A percentile compares a stretch with the other conserved stretches of the same genome.
These are phyloP conservation scores for Neonectria coccinea DNA, from an alignment of 2,329 filamentous ascomycete genomes.

Conservation along the genomic window DNA sequence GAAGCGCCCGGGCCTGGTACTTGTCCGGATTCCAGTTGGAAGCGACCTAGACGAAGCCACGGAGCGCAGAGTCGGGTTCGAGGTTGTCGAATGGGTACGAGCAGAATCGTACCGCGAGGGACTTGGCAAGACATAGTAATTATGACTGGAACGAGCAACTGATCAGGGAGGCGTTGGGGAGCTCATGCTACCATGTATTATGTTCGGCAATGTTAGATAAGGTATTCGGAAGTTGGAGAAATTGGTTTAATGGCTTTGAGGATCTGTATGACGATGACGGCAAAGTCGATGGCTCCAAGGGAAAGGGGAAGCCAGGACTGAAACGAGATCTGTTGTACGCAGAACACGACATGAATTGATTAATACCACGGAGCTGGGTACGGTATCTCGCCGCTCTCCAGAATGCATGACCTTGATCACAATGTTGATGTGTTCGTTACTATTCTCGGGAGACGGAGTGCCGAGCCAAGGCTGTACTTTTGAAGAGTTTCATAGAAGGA, in stretches of 20 bases:
- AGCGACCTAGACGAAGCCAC: slow-evolving; percentile 73
- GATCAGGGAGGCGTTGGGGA: slow-evolving; percentile 10
- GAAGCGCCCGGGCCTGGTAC: slow-evolving; percentile 63
- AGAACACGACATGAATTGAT: not conserved
- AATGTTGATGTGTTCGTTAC: not conserved
- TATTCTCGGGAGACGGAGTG: not conserved
- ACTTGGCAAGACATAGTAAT: slow-evolving; percentile 28
- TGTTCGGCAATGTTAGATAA: not conserved
- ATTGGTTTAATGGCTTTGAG: slow-evolving; percentile 2
- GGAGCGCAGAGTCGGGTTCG: slow-evolving; percentile 82
- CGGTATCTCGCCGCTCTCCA: not conserved
- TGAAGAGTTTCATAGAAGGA: not conserved
- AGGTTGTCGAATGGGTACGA: slow-evolving; percentile 85
- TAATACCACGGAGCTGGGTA: not conserved
- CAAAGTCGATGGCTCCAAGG: not conserved
- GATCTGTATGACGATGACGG: not conserved
- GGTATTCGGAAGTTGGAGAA: not conserved
- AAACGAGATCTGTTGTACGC: not conserved
- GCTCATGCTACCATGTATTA: not conserved
- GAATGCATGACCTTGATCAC: not conserved
- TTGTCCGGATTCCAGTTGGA: slow-evolving; percentile 61
- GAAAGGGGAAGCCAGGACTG: not conserved
- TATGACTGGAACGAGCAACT: slow-evolving; percentile 15
- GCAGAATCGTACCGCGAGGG: slow-evolving; percentile 56
- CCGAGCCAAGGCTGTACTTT: too few species aligned